Evolutionary conservation across 331 rosid species (phyloP).

Genomic region (Telfairia occidentalis): DNA sequence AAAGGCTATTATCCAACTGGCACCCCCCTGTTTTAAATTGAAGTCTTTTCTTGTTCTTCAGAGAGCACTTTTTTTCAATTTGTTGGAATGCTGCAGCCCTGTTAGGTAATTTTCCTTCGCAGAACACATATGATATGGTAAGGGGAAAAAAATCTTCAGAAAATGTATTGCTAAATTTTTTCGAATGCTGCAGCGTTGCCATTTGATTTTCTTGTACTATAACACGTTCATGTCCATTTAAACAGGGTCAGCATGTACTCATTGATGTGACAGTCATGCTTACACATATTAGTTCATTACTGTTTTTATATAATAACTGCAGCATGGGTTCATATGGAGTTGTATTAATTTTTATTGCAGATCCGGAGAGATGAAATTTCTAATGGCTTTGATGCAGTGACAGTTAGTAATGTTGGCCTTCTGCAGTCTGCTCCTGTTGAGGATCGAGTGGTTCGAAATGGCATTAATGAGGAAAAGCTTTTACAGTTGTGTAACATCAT

Average conservation of each 20-base stretch:
- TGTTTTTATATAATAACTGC: background rate
- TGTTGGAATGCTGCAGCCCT: background rate
- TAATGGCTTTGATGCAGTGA: constrained; percentile 34
- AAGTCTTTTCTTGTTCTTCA: background rate
- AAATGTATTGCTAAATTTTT: too few relatives aligned
- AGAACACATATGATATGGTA: too few relatives aligned
- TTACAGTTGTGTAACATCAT: constrained; percentile 69
- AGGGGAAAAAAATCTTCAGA: too few relatives aligned
- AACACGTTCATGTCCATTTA: background rate
- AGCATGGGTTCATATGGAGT: constrained; percentile 1
- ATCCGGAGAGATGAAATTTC: constrained; percentile 32
- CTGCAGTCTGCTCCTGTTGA: constrained; percentile 32
- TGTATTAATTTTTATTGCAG: constrained; percentile 31
- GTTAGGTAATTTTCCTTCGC: too few relatives aligned
- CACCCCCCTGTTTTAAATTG: background rate
- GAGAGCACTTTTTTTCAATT: background rate
- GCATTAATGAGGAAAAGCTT: constrained; percentile 67
- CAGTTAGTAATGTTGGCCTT: constrained; percentile 33
- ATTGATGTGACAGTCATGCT: background rate
- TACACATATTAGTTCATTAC: background rate
- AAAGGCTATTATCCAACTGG: background rate
- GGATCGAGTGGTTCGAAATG: constrained; percentile 25
- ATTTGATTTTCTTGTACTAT: background rate
- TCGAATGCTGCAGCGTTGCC: background rate
- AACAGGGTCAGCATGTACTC: background rate